Conservation (phyloP, 805 yeast genomes). For the Saccharomycopsis sp. region DNA sequence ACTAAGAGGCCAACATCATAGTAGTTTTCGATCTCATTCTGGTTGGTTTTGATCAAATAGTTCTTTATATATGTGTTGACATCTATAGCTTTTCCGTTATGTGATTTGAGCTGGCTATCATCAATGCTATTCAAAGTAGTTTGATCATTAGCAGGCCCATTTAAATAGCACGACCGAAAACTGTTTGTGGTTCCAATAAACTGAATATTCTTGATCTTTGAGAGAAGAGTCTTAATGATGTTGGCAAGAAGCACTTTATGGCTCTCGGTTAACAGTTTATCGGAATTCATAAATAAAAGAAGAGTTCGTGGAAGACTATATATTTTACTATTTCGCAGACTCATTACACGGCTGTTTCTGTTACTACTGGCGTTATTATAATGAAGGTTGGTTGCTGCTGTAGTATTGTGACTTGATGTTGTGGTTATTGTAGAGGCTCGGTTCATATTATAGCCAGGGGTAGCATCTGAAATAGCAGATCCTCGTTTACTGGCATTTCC, state of each 20-base stretch:
- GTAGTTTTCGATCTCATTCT: neutral
- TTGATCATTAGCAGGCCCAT: neutral
- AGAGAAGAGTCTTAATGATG: slow-evolving; percentile 11
- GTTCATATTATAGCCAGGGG: neutral
- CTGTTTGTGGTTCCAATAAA: slow-evolving; percentile 4
- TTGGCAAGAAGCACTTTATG: slow-evolving; percentile 6
- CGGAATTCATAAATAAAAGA: slow-evolving; percentile 4
- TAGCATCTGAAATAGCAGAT: neutral
- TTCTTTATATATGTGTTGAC: neutral
- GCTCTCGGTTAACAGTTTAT: neutral
- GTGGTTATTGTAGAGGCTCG: neutral
- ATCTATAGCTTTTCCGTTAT: neutral
- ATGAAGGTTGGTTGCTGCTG: neutral
- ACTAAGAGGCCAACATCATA: neutral
- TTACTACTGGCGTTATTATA: neutral
- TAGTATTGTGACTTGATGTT: neutral
- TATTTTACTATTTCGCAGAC: slow-evolving; percentile 1
- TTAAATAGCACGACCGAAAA: slow-evolving; percentile 2
- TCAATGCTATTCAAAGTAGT: neutral
- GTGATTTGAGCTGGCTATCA: neutral
- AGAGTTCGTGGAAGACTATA: slow-evolving; percentile 9
- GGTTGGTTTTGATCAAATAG: neutral
- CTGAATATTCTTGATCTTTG: slow-evolving; percentile 12
- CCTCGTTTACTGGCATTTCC: neutral
- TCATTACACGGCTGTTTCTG: neutral